phyloP scores from a whole-genome alignment of 768 basidiomycete genomes.

The Xerocomellus amylosporus region DNA sequence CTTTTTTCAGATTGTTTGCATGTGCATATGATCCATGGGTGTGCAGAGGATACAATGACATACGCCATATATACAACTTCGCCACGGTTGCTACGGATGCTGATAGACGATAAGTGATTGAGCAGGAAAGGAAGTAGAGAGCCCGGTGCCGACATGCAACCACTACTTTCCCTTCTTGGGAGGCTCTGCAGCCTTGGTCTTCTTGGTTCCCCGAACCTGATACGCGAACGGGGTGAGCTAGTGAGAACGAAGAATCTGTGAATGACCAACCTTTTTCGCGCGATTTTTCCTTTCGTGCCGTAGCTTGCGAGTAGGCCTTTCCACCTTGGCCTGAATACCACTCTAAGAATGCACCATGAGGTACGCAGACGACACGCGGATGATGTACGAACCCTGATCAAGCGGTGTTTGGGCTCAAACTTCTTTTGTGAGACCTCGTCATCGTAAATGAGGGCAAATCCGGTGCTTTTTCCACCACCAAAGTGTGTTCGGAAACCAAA shows the following conservation, averaged over 20 bases:
- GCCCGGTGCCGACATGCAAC: constrained; percentile 26
- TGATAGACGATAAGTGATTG: constrained; percentile 29
- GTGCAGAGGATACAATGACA: constrained; percentile 29
- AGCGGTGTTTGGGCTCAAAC: constrained; percentile 95
- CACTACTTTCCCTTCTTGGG: constrained; percentile 89
- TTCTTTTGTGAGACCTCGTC: constrained; percentile 92
- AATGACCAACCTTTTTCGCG: constrained; percentile 84
- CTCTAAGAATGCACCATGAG: constrained; percentile 41
- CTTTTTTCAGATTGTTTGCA: constrained; percentile 15
- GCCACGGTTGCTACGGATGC: constrained; percentile 37
- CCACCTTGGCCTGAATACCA: constrained; percentile 71
- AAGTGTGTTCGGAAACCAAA: constrained; percentile 96
- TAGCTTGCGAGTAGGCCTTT: constrained; percentile 92
- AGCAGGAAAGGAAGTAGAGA: constrained; percentile 12
- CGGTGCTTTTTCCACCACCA: constrained; percentile 97
- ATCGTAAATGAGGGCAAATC: constrained; percentile 97
- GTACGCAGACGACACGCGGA: not conserved
- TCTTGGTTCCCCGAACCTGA: constrained; percentile 93
- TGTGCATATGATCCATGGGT: constrained; percentile 30
- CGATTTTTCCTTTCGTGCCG: constrained; percentile 99
- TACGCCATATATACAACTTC: constrained; percentile 43
- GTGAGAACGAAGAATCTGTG: not conserved
- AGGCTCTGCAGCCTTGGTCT: constrained; percentile 88
- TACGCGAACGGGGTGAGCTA: constrained; percentile 17
- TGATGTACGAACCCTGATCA: constrained; percentile 75